A percentile compares a stretch with the other conserved stretches of the same genome.
Evolutionary conservation across 1,284 basidiomycete species (phyloP).

Genomic region (Trametes hirsuta): DNA sequence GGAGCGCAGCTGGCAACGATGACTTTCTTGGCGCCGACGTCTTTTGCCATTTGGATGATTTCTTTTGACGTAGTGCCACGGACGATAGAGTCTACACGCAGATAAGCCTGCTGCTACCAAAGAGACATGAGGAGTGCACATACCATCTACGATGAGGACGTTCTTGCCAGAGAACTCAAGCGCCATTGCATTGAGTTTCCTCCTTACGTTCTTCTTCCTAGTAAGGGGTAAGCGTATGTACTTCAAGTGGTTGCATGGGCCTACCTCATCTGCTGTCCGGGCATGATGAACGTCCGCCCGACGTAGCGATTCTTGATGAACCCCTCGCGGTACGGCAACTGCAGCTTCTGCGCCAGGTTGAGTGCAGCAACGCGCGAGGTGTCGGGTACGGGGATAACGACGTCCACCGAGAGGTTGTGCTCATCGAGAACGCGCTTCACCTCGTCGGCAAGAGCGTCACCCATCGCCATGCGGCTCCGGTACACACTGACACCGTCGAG

Average conservation of each 20-base stretch:
- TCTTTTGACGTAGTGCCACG: slow-evolving; percentile 98
- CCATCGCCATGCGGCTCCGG: slow-evolving; percentile 99
- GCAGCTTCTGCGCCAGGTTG: slow-evolving; percentile 91
- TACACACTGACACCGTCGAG: slow-evolving; percentile 98
- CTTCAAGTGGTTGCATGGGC: slow-evolving; percentile 18
- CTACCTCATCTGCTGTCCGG: slow-evolving; percentile 90
- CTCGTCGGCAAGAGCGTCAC: slow-evolving; percentile 91
- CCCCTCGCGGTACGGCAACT: slow-evolving; percentile 95
- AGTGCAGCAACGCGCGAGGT: slow-evolving; percentile 96
- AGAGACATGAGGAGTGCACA: slow-evolving; percentile 23
- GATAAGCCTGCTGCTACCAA: neutral
- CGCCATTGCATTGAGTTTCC: slow-evolving; percentile 99
- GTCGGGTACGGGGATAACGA: slow-evolving; percentile 98
- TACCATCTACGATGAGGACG: slow-evolving; percentile 95
- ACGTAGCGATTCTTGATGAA: slow-evolving; percentile 99
- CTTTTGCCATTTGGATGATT: slow-evolving; percentile 99
- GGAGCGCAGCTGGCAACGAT: slow-evolving; percentile 98
- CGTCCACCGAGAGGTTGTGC: slow-evolving; percentile 80
- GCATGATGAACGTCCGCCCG: slow-evolving; percentile 99
- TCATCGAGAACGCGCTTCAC: slow-evolving; percentile 76
- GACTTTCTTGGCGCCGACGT: slow-evolving; percentile 97
- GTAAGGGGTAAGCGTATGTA: neutral
- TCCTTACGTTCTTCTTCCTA: slow-evolving; percentile 92
- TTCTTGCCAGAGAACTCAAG: slow-evolving; percentile 94
- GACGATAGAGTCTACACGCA: slow-evolving; percentile 87